Percentiles rank a stretch among this genome's conserved stretches.
These are phyloP conservation scores for Fusarium citri DNA, from an alignment of 2,329 filamentous ascomycete species.

Conservation along the genomic window DNA sequence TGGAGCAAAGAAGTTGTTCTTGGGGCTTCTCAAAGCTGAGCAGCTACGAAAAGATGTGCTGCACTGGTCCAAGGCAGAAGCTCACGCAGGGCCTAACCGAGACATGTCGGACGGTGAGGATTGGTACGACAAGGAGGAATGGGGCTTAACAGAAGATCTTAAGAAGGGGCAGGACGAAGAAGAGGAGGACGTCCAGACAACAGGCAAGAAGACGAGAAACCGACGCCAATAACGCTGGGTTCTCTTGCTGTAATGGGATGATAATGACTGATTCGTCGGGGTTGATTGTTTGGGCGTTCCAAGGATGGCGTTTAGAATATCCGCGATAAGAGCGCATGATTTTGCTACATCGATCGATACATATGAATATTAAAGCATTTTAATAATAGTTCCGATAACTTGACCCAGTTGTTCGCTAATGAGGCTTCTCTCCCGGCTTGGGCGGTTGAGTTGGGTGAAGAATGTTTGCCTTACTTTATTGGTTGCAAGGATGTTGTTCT, in stretches of 20 bases:
- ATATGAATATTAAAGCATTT: conserved; percentile 18
- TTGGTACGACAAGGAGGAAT: conserved; percentile 87
- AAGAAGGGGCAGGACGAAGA: conserved; percentile 87
- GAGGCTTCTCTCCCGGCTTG: not conserved
- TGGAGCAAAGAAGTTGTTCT: conserved; percentile 73
- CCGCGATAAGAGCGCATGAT: conserved; percentile 32
- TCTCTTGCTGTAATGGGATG: conserved; percentile 31
- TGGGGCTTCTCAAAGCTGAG: conserved; percentile 78
- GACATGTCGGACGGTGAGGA: conserved; percentile 91
- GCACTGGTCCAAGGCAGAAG: conserved; percentile 82
- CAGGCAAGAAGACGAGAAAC: conserved; percentile 71
- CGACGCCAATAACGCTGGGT: conserved; percentile 53
- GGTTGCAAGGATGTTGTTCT: conserved; percentile 26
- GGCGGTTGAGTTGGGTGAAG: conserved; percentile 2
- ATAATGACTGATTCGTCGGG: conserved; percentile 43
- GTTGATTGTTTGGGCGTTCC: conserved; percentile 37
- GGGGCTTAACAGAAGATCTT: conserved; percentile 78
- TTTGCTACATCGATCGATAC: conserved; percentile 22
- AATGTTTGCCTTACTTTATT: not conserved
- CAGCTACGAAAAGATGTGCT: conserved; percentile 77
- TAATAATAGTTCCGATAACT: not conserved
- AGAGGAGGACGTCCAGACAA: conserved; percentile 75
- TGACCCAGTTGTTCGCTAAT: not conserved
- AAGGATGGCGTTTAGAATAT: conserved; percentile 33
- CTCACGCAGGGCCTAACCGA: conserved; percentile 71